Evolutionary conservation across 192 early-diverging fungal species (phyloP), one percentile per base, ranked within the genome.

Genomic region (Backusella psychrophila): DNA sequence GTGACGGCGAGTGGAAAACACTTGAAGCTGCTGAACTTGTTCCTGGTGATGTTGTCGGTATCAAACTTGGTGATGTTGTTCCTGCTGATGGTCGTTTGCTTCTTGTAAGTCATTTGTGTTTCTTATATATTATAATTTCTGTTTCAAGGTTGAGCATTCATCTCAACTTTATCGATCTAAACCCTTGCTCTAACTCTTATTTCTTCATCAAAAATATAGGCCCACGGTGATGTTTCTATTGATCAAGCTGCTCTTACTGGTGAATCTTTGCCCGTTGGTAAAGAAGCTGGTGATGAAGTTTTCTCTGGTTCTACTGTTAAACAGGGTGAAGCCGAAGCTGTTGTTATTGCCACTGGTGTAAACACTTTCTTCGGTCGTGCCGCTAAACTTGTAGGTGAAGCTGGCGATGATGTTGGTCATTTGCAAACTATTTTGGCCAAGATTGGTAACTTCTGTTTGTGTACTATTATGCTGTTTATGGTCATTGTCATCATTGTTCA

Each of bases 311-410:
- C 93, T 4, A 91, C 91, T 36, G 89, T 93, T 76, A 94, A 94
- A 84, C 92, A 91, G 78, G 93, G 93, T 75, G 89, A 93, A 84
- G 91, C 89, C 41, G 90, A 90, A 84, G 92, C 92, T 71, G 83
- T 95, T 42, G 90, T 95, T 70, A 93, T 92, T 56, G 90, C 89
- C 76, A 95, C 91, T 35, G 94, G 94, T 65, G 71, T 85, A 74
- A 92, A 95, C 84, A 95, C 94, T 19, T 94, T 92, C 88, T 90
- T 95, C 73, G 94, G 93, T 73, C 91, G 92, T 74, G 92, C 93
- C 52, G 93, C 93, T 71, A 89, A 89, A 80, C 88, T 94, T n/a
- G 90, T 94, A 38, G 88, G 88, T 71, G 84, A 89, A 80, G 90
- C 90, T 75, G 89, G 88, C 78, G 92, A 94, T 79, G 90, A 90